Evolutionary conservation across 1,139 yeast genomes (phyloP).

Genomic region (Yamadazyma membranifaciens): DNA sequence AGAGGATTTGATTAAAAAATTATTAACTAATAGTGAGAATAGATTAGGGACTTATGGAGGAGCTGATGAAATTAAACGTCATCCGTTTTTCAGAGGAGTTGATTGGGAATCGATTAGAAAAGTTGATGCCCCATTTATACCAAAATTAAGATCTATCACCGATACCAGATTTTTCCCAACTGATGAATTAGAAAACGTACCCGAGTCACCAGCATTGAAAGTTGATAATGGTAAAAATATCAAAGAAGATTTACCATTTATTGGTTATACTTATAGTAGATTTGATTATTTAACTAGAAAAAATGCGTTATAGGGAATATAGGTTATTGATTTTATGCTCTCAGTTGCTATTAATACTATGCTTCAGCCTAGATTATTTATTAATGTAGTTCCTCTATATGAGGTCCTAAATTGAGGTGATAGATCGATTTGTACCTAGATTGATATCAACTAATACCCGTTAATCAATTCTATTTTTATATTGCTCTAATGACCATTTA

Average conservation of each 20-base stretch:
- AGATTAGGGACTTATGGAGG: slow-evolving; percentile 92
- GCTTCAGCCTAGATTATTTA: no score
- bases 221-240: slow-evolving; percentile 55
- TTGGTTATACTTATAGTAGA: slow-evolving; percentile 93
- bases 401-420: no score
- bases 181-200: slow-evolving; percentile 92
- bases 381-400: no score
- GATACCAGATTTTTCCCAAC: slow-evolving; percentile 98
- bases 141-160: slow-evolving; percentile 64
- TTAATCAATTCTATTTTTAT: no score
- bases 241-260: slow-evolving; percentile 90
- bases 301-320: slow-evolving; percentile 57
- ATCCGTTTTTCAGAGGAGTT: slow-evolving; percentile 94
- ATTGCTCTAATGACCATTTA: no score
- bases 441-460: no score
- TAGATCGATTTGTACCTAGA: no score
- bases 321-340: not conserved
- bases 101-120: slow-evolving; percentile 93
- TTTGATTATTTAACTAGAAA: slow-evolving; percentile 89
- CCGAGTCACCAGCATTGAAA: slow-evolving; percentile 85
- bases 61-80: slow-evolving; percentile 87
- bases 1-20: slow-evolving; percentile 83
- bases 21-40: slow-evolving; percentile 80
- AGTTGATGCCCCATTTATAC: slow-evolving; percentile 93
- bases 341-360: not conserved